A percentile compares a stretch with the other conserved stretches of the same genome.
Conservation (phyloP, 495 filamentous ascomycete genomes). For the Peziza echinospora region DNA sequence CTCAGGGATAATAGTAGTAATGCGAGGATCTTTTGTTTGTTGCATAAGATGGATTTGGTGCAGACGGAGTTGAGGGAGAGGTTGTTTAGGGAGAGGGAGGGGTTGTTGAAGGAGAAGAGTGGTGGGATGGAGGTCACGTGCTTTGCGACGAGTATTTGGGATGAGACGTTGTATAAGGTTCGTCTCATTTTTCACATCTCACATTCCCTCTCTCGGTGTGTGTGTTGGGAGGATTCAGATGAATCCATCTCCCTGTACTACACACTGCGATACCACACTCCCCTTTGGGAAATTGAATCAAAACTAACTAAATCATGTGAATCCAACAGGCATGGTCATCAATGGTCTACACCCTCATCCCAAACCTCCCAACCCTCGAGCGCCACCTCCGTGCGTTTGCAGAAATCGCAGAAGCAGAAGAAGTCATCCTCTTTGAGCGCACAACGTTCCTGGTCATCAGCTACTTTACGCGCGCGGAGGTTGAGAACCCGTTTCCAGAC, state of each 20-base stretch:
- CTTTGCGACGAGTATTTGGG: slow-evolving; percentile 94
- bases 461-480: slow-evolving; percentile 46
- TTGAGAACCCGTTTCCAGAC: slow-evolving; percentile 67
- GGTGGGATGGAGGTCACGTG: slow-evolving; percentile 42
- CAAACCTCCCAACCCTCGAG: slow-evolving; percentile 79
- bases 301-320: not conserved
- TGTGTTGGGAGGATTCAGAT: no score
- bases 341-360: slow-evolving; percentile 89
- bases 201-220: not conserved
- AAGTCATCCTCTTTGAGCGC: slow-evolving; percentile 86
- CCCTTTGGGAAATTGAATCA: not conserved
- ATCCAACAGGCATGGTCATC: slow-evolving; percentile 55
- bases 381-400: slow-evolving; percentile 56
- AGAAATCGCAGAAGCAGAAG: slow-evolving; percentile 67
- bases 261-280: no score
- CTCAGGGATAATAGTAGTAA: slow-evolving; percentile 62
- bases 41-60: slow-evolving; percentile 99
- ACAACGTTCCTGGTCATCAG: slow-evolving; percentile 89
- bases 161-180: slow-evolving; percentile 78
- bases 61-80: slow-evolving; percentile 51
- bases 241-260: no score
- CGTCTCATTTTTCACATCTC: no score
- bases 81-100: slow-evolving; percentile 58
- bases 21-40: slow-evolving; percentile 73
- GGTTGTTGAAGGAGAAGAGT: slow-evolving; percentile 51